Conservation (phyloP, 169 alveolate genomes). For the Cryptosporidium baileyi region DNA sequence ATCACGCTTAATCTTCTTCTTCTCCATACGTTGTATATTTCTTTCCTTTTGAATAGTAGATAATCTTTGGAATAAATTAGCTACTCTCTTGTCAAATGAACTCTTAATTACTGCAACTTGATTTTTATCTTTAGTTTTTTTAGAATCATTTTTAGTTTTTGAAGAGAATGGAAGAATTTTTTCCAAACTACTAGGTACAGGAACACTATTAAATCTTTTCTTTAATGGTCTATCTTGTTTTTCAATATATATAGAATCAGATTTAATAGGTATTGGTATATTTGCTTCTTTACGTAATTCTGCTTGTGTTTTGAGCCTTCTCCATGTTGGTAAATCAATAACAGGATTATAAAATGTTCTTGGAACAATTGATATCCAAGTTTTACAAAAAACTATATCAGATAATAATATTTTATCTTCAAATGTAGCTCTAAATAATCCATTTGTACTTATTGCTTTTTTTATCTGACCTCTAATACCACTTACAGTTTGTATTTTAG, state of each 20-base stretch:
- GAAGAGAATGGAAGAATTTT: constrained; percentile 73
- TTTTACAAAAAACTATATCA: constrained; percentile 95
- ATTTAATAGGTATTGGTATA: constrained; percentile 74
- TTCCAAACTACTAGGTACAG: constrained; percentile 71
- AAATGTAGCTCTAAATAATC: constrained; percentile 97
- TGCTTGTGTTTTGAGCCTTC: constrained; percentile 75
- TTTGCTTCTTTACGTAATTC: constrained; percentile 72
- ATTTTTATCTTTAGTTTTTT: constrained; percentile 7
- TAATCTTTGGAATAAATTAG: constrained; percentile 58
- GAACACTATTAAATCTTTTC: constrained; percentile 71
- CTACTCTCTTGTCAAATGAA: constrained; percentile 64
- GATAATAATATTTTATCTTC: constrained; percentile 96
- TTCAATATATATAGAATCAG: constrained; percentile 44
- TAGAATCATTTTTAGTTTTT: constrained; percentile 59
- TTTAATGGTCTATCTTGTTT: constrained; percentile 63
- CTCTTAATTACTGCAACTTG: constrained; percentile 66
- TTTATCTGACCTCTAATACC: constrained; percentile 99
- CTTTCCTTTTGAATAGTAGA: constrained; percentile 56
- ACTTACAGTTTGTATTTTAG: constrained; percentile 96
- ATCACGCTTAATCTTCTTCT: constrained; percentile 27
- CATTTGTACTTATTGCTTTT: constrained; percentile 92
- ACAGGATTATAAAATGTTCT: constrained; percentile 77
- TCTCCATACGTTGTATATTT: constrained; percentile 34
- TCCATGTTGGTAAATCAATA: constrained; percentile 78
- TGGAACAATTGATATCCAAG: constrained; percentile 84